Evolutionary conservation across 129 eudicot species (phyloP), one percentile per base, ranked within the genome.

Genomic region (Chrysanthemum lavandulifolium): DNA sequence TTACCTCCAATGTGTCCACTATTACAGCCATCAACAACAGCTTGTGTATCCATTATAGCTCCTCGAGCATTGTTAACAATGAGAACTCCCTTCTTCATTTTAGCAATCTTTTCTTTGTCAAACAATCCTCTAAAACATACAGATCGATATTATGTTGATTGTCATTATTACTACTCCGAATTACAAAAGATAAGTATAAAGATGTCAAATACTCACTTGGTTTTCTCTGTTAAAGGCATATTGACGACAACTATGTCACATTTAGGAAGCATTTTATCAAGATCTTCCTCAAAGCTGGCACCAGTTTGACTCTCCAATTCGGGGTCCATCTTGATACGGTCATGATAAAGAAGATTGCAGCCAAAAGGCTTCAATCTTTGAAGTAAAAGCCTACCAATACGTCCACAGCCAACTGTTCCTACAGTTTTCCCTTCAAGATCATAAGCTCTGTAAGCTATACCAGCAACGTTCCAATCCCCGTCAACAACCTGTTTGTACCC

Each of bases 11-110:
- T 88, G 69, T 95, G 97, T 54, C 99, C 99, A 73, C 94, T 95
- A 29, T 84, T 69, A 67, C 97, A 90, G 21, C 87, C 99, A 90
- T 95, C 97, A 72, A 68, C 99, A 73, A 95, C 99, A 62, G 99
- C 99, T 76, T 95, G 97, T n/a, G 97, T 95, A 77, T 95, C 99
- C 99, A 95, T 95, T 71, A 95, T 84, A 61, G 99, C 99, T 10
- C 99, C 99, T 75, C 99, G 80, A 25, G 99, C 99, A 63, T 95
- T 95, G 83, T 95, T 95, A 59, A 95, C 99, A 51, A 95, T 90
- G 5, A 95, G 81, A 77, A 95, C 99, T 2, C 99, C 99, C 81
- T 91, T 95, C 73, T 95, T 95, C 78, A 95, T 31, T 80, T 95
- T 95, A n/a, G 87, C 84, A 49, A 95, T 95, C 71, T 66, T 82